Evolutionary conservation across 257 asterid species (phyloP), one percentile per base, ranked within the genome.

Genomic region (Linaria vulgaris): DNA sequence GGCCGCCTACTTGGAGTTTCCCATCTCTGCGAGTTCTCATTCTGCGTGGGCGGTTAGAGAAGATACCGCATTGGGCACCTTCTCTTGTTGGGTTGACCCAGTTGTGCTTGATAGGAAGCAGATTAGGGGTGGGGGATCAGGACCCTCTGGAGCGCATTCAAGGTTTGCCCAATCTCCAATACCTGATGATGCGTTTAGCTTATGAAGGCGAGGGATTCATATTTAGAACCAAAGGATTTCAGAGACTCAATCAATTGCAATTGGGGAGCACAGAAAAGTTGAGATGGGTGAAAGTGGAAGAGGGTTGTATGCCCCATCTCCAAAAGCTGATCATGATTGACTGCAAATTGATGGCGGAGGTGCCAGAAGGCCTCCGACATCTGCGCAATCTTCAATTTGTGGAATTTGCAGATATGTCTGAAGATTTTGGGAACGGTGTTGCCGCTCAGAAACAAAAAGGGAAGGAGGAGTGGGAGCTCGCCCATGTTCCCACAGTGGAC

Each of bases 131-230:
- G n/a, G n/a, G n/a, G n/a, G n/a, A 54, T 23, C 21, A 60, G 13
- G 62, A 64, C 41, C 72, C 60, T 1, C 15, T 72, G 1, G 41
- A 9, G 4, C 56, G n/a, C 19, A 63, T 76, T 15, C 69, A 59
- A 53, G 24, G 27, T 38, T 12, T 77, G 59, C 78, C 73, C 17
- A 59, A 21, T 41, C 52, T 77, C 15, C 15, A 9, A 9, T 0
- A 3, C 0, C 60, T 64, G 1, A 9, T 1, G 1, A 49, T 50
- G 4, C 6, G 0, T 1, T 10, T 13, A 1, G 62, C 81, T n/a
- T n/a, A n/a, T n/a, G n/a, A n/a, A n/a, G n/a, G n/a, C n/a, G n/a
- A n/a, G n/a, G n/a, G n/a, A n/a, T n/a, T n/a, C n/a, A n/a, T n/a
- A n/a, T n/a, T n/a, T n/a, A n/a, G n/a, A n/a, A n/a, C n/a, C n/a